Conservation (phyloP, 352 stramenopile species). For the Phytophthora sp. region DNA sequence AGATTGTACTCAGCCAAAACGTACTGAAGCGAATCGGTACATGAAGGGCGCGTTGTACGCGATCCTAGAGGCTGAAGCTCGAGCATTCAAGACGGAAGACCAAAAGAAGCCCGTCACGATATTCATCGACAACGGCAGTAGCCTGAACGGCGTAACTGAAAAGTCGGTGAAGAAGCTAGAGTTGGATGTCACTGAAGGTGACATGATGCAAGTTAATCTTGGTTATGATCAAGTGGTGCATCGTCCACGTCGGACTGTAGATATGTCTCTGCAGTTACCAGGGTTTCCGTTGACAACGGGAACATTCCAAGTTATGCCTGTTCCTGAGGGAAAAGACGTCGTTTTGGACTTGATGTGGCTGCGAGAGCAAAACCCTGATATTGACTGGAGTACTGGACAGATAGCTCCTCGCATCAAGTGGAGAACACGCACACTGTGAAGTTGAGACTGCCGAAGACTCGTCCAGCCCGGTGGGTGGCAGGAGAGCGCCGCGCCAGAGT, state of each 20-base stretch:
- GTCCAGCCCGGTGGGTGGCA: too few relatives aligned
- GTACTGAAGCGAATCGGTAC: conserved; percentile 4
- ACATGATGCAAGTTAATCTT: conserved; percentile 3
- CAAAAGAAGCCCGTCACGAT: background rate
- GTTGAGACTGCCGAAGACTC: too few relatives aligned
- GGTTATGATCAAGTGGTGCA: conserved; percentile 1
- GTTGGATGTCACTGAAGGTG: background rate
- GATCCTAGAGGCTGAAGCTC: conserved; percentile 3
- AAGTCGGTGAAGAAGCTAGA: background rate
- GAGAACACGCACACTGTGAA: too few relatives aligned
- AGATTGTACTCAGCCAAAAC: background rate
- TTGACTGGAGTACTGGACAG: too few relatives aligned
- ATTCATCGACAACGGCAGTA: conserved; percentile 7
- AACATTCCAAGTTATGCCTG: background rate
- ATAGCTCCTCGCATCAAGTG: too few relatives aligned
- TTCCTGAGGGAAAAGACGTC: background rate
- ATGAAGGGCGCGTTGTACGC: background rate
- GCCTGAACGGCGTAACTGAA: conserved; percentile 1
- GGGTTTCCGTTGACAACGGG: background rate
- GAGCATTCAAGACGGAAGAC: background rate
- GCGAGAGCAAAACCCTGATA: background rate
- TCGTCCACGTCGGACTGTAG: background rate
- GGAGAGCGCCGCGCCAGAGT: too few relatives aligned
- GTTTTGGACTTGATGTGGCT: background rate
- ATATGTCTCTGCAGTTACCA: conserved; percentile 3